Evolutionary conservation across 768 basidiomycete genomes (phyloP), one percentile per base, ranked within the genome.

Genomic region (Phylloporus rhodoxanthus): DNA sequence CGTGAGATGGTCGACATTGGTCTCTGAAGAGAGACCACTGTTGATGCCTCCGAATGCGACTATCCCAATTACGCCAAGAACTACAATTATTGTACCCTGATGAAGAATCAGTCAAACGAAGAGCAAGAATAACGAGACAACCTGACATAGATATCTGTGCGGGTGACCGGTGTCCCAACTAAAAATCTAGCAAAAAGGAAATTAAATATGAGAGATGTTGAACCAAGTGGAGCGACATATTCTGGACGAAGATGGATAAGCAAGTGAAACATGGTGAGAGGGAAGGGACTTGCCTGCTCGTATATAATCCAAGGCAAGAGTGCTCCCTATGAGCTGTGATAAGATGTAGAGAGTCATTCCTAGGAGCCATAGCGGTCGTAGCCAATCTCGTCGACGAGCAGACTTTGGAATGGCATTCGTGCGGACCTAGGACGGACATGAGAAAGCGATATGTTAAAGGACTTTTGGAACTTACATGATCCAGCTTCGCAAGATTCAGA

Each of bases 221-320:
- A 91, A 13, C 95, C 94, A 4, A 98, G 78, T 2, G 94, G 94
- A 2, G 95, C 95, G 48, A 98, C 94, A 66, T 96, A 97, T 80
- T 95, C 90, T 82, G 68, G 14, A 49, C 7, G 45, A 20, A 9
- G 34, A 51, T 66, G 50, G 45, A 45, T 61, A 38, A 57, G 53
- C 8, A 33, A 42, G 41, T 4, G 14, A 25, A 15, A 32, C 14
- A 5, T 13, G 47, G 41, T 32, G 10, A 13, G 19, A 30, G 20
- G 25, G 3, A 51, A 48, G 42, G 20, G 23, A 62, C 75, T 37
- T 40, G 80, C 87, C 85, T 55, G 90, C 91, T 53, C 91, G 83
- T 77, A 93, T 86, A 64, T 90, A 92, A 65, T 87, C 84, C 29
- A 93, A 75, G 1, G 91, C 91, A 17, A 92, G 76, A 0, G 90